A percentile compares a stretch with the other conserved stretches of the same genome.
These are phyloP conservation scores for Solanum infundibuliforme DNA, from an alignment of 257 asterid species.

Conservation along the genomic window DNA sequence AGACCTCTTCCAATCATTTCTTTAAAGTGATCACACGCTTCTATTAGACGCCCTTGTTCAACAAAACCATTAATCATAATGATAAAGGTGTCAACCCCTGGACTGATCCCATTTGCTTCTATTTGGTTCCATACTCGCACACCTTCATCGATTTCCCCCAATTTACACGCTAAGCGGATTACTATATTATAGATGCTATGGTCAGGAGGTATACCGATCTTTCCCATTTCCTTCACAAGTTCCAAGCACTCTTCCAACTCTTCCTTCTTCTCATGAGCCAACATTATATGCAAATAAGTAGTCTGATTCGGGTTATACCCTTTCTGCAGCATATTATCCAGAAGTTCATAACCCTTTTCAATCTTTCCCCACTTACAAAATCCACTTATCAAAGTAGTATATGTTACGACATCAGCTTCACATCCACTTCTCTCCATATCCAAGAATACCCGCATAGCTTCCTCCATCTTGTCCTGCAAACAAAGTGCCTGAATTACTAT, in stretches of 20 bases:
- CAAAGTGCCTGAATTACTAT: slow-evolving; percentile 78
- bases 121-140: slow-evolving; percentile 45
- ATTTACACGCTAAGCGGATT: slow-evolving; percentile 61
- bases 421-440: slow-evolving; percentile 71
- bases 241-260: slow-evolving; percentile 72
- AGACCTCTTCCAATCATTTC: slow-evolving; percentile 87
- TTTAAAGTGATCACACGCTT: slow-evolving; percentile 71
- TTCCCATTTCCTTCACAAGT: slow-evolving; percentile 61
- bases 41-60: slow-evolving; percentile 47
- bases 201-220: slow-evolving; percentile 53
- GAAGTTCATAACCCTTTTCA: slow-evolving; percentile 49
- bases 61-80: slow-evolving; percentile 61
- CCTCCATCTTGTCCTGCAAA: slow-evolving; percentile 62
- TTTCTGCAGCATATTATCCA: slow-evolving; percentile 55
- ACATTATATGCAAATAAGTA: slow-evolving; percentile 63
- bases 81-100: slow-evolving; percentile 63
- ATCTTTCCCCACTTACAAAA: slow-evolving; percentile 75
- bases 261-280: slow-evolving; percentile 87
- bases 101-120: slow-evolving; percentile 58
- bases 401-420: slow-evolving; percentile 64
- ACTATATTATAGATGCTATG: slow-evolving; percentile 41
- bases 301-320: slow-evolving; percentile 60
- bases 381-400: slow-evolving; percentile 81
- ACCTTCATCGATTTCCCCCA: slow-evolving; percentile 65
- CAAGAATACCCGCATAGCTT: slow-evolving; percentile 49